phyloP scores from a whole-genome alignment of 2,329 filamentous ascomycete genomes.

The Chrysosporium queenslandicum region DNA sequence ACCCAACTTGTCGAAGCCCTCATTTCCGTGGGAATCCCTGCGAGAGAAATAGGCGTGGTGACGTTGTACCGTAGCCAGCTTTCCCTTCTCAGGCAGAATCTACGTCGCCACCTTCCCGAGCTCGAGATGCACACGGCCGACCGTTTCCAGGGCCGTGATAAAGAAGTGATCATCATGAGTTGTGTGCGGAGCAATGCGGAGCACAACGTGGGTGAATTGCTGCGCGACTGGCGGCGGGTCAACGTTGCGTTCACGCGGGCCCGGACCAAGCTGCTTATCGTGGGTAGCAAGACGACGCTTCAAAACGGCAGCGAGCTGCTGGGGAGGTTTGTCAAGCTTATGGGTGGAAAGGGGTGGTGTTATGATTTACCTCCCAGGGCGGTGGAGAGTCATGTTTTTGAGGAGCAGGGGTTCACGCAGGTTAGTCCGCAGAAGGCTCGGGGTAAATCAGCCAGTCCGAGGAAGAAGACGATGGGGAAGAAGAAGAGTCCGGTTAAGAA shows the following conservation, averaged over 20 bases:
- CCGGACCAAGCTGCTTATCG: constrained; percentile 78
- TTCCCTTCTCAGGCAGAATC: constrained; percentile 63
- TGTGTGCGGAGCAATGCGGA: constrained; percentile 80
- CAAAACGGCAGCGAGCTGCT: constrained; percentile 60
- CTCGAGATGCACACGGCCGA: constrained; percentile 97
- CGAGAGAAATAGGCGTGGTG: constrained; percentile 79
- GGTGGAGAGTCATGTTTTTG: constrained; percentile 58
- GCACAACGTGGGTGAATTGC: constrained; percentile 74
- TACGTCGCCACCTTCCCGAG: constrained; percentile 49
- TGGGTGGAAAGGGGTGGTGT: constrained; percentile 70
- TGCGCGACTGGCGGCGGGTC: constrained; percentile 84
- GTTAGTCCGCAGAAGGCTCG: constrained; percentile 16
- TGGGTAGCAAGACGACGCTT: constrained; percentile 76
- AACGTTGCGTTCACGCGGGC: constrained; percentile 94
- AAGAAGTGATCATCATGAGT: constrained; percentile 78
- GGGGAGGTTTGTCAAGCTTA: constrained; percentile 61
- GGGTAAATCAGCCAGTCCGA: constrained; percentile 24
- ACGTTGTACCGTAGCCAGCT: constrained; percentile 94
- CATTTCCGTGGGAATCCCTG: constrained; percentile 62
- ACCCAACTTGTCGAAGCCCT: constrained; percentile 72
- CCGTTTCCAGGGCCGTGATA: constrained; percentile 92
- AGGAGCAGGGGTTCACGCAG: constrained; percentile 29
- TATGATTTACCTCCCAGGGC: constrained; percentile 59
- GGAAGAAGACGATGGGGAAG: constrained; percentile 21
- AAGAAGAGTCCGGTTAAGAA: constrained; percentile 15